Base-by-base conservation (phyloP, 805 yeast genomes). In the Lachancea meyersii region DNA sequence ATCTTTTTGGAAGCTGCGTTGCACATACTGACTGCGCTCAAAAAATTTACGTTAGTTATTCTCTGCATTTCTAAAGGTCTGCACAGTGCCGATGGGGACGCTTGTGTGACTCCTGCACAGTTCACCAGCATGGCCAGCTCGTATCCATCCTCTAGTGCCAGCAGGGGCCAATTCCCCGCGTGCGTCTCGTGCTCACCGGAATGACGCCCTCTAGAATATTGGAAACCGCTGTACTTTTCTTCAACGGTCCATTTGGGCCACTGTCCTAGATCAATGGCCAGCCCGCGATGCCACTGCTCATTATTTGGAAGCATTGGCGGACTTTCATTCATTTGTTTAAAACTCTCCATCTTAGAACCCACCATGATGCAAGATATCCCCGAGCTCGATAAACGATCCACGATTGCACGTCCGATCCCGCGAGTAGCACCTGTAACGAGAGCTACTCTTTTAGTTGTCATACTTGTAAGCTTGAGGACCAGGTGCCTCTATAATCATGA, bases 391-490 rank as follows among this genome's bases (percentile, higher is more conserved):
- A 68, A 47, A 31, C 52, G 51, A 32, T 60, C 55, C 2, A 54
- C 61, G 6, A 69, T 48, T 1, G 54, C 58, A 14, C 57, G 56
- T 5, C 75, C 75, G 38, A 71, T 64, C 3, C 75, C 75, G 43
- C 69, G 57, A 18, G 70, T 66, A 17, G 70, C 70, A 11, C 76
- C 75, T 1, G 71, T 62, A n/a, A 70, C 48, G 3, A 70, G 51
- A 2, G 64, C 64, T 5, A 60, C 61, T 1, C 60, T 58, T 13
- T 40, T 31, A 17, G 11, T 33, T 20, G 37, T 4, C 44, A 41
- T 41, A 27, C 4, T 18, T 8, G 11, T 11, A 23, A 11, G 11
- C 26, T 23, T 23, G 7, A 7, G 11, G 26, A 8, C 10, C 7
- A 11, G n/a, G n/a, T n/a, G n/a, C n/a, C n/a, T n/a, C n/a, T n/a